Evolutionary conservation across 2,329 filamentous ascomycete genomes (phyloP).

Genomic region (Fusarium denticulatum): DNA sequence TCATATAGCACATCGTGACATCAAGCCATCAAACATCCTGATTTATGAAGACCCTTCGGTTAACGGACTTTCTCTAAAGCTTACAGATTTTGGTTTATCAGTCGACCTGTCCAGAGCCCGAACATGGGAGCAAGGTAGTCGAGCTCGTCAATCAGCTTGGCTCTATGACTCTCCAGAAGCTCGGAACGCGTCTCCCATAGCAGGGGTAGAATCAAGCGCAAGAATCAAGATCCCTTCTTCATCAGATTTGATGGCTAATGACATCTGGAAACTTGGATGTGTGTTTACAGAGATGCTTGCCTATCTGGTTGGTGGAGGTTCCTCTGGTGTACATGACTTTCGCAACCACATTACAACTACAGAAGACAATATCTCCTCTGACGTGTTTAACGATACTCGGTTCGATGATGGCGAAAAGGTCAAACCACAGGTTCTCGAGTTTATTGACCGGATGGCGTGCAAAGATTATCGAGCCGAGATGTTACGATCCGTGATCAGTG

Average conservation of each 20-base stretch:
- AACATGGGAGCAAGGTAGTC: not conserved
- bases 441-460: not conserved
- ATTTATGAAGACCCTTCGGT: fast-evolving
- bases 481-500: fast-evolving
- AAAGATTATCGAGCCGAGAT: fast-evolving
- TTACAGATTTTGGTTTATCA: fast-evolving
- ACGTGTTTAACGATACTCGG: fast-evolving
- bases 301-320: fast-evolving
- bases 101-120: not conserved
- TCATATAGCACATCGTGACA: not conserved
- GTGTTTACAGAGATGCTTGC: not conserved
- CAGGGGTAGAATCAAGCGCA: fast-evolving
- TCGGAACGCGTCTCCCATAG: fast-evolving
- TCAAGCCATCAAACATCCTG: fast-evolving
- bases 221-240: not conserved
- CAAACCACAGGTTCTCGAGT: not conserved
- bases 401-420: not conserved
- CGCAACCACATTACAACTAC: not conserved
- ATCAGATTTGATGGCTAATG: not conserved
- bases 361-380: not conserved
- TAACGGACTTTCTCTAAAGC: fast-evolving
- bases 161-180: not conserved
- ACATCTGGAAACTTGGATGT: not conserved
- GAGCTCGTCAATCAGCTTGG: not conserved
- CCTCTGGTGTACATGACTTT: fast-evolving